These are phyloP conservation scores for Candida sithepensis DNA, from an alignment of 805 yeast species.

Conservation along the genomic window DNA sequence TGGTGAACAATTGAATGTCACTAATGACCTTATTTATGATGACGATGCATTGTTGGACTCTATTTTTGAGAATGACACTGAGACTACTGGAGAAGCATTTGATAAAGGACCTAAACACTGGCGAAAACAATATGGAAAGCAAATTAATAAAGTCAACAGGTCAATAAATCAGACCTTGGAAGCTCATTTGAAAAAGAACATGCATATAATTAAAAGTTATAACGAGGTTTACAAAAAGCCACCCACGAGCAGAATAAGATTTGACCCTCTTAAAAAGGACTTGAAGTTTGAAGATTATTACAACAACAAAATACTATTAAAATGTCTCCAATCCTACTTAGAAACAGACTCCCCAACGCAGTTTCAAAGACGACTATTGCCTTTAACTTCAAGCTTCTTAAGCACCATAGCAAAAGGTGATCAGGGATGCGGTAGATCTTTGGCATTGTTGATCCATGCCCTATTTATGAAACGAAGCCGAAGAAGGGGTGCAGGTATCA, in stretches of 20 bases:
- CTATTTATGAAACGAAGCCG: conserved; percentile 21
- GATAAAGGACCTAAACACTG: conserved; percentile 19
- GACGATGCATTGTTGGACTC: conserved; percentile 16
- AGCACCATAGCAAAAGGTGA: conserved; percentile 31
- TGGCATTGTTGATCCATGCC: conserved; percentile 26
- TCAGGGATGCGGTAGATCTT: conserved; percentile 30
- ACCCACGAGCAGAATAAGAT: conserved; percentile 22
- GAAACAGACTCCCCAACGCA: conserved; percentile 23
- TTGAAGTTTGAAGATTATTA: conserved; percentile 20
- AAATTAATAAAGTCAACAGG: conserved; percentile 17
- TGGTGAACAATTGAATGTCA: not conserved
- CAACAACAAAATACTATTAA: conserved; percentile 10
- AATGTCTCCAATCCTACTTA: conserved; percentile 15
- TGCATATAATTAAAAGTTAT: conserved; percentile 24
- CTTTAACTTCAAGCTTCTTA: conserved; percentile 22
- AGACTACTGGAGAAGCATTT: not conserved
- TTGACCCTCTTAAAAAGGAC: conserved; percentile 14
- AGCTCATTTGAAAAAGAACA: conserved; percentile 17
- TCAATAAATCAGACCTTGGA: conserved; percentile 19
- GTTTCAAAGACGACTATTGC: conserved; percentile 27
- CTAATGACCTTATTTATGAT: conserved; percentile 1
- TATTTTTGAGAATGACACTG: not conserved
- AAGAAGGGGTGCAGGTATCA: conserved; percentile 25
- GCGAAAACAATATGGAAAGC: conserved; percentile 15
- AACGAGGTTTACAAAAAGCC: conserved; percentile 16